These are phyloP conservation scores for Salvia miltiorrhiza DNA, from an alignment of 257 asterid species.

Conservation along the genomic window DNA sequence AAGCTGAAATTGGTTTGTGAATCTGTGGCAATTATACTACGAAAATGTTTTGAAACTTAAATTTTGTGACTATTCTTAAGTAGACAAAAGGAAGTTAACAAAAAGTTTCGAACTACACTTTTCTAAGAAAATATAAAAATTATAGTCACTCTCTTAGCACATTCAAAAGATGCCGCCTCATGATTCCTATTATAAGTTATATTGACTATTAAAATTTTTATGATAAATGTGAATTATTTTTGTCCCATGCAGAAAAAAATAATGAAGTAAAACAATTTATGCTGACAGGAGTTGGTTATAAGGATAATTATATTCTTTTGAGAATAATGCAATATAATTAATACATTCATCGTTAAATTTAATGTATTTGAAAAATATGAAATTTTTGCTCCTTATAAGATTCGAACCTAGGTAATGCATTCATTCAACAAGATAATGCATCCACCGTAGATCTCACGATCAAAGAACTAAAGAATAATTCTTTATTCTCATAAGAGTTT, in stretches of 20 bases:
- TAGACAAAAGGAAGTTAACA: background rate
- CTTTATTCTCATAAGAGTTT: too few relatives aligned
- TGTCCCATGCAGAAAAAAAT: background rate
- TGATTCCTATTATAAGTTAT: background rate
- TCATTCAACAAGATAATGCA: too few relatives aligned
- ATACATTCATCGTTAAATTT: too few relatives aligned
- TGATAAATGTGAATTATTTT: background rate
- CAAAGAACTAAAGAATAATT: too few relatives aligned
- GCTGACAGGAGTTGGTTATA: too few relatives aligned
- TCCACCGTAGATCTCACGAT: too few relatives aligned
- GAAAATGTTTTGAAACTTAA: background rate
- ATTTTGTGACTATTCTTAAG: background rate
- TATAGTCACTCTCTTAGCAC: background rate
- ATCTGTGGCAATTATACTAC: background rate
- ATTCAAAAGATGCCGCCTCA: background rate
- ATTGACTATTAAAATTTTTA: background rate
- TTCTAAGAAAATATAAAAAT: background rate
- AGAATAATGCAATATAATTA: too few relatives aligned
- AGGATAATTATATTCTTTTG: too few relatives aligned
- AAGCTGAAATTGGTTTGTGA: constrained; percentile 1
- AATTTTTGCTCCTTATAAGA: too few relatives aligned
- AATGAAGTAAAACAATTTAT: too few relatives aligned
- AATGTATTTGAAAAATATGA: too few relatives aligned
- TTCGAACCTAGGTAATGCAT: too few relatives aligned
- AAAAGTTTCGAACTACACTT: background rate